Conservation (phyloP, 225 moss, liverwort and hornwort species). For the Takakia lepidozioides region DNA sequence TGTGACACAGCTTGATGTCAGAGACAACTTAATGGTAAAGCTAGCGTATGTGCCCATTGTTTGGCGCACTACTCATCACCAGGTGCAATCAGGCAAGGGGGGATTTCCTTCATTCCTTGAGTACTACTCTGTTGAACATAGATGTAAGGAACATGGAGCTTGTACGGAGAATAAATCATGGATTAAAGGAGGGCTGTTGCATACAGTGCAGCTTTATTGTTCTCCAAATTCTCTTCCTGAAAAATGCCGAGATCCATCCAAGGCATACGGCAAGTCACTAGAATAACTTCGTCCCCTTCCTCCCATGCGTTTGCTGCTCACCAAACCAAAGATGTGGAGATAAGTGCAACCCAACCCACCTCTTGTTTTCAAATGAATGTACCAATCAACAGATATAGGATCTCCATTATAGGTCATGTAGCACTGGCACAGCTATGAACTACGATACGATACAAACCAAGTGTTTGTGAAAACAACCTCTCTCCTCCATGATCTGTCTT, state of each 20-base stretch:
- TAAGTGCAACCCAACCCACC: too few relatives aligned
- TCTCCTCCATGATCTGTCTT: not conserved
- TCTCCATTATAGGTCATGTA: not conserved
- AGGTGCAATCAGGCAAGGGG: not conserved
- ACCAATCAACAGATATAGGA: not conserved
- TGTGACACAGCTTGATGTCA: too few relatives aligned
- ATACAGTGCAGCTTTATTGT: slow-evolving; percentile 34
- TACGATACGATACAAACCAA: not conserved
- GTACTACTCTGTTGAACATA: not conserved
- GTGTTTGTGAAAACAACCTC: too few relatives aligned
- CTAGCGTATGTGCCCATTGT: not conserved
- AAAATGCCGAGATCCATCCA: slow-evolving; percentile 21
- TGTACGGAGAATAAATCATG: not conserved
- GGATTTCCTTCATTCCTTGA: not conserved
- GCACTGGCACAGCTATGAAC: too few relatives aligned
- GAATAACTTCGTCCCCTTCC: slow-evolving; percentile 75
- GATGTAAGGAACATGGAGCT: not conserved
- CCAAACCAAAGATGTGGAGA: not conserved
- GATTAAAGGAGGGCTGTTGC: not conserved
- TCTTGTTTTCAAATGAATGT: too few relatives aligned
- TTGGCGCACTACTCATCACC: not conserved
- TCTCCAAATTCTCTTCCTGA: slow-evolving; percentile 9
- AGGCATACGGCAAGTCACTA: slow-evolving; percentile 53
- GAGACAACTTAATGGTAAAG: not conserved
- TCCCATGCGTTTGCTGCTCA: slow-evolving; percentile 83